These are phyloP conservation scores for Fistulifera pelliculosa DNA, from an alignment of 108 stramenopile species.

Conservation along the genomic window DNA sequence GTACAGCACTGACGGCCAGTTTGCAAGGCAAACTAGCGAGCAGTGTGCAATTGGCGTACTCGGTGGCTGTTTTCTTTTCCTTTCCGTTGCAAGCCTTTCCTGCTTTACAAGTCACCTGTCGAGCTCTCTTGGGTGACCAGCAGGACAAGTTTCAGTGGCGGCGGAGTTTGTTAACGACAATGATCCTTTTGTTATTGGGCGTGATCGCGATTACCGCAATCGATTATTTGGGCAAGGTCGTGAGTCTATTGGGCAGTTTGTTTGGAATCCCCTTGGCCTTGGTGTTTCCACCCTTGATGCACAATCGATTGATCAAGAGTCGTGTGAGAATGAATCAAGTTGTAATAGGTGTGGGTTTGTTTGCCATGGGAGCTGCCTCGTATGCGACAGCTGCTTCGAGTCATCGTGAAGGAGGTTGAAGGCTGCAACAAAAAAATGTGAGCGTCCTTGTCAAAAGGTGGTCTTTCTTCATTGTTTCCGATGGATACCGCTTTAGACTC, in stretches of 20 bases:
- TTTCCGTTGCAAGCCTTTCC: constrained; percentile 76
- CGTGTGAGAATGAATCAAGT: constrained; percentile 18
- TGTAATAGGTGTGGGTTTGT: constrained; percentile 33
- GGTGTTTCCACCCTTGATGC: constrained; percentile 57
- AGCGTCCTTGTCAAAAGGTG: too few relatives aligned
- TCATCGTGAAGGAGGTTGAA: not conserved
- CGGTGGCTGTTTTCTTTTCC: constrained; percentile 57
- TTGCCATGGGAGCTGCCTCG: constrained; percentile 43
- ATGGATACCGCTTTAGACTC: too few relatives aligned
- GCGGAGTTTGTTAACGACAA: constrained; percentile 33
- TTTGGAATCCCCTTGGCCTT: constrained; percentile 65
- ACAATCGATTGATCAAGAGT: constrained; percentile 32
- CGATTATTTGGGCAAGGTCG: constrained; percentile 59
- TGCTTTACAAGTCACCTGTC: constrained; percentile 49
- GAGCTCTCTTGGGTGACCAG: constrained; percentile 17
- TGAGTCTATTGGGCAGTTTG: constrained; percentile 48
- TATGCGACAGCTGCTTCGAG: constrained; percentile 33
- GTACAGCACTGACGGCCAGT: constrained; percentile 56
- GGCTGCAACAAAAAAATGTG: too few relatives aligned
- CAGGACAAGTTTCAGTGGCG: constrained; percentile 8
- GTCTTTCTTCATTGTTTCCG: too few relatives aligned
- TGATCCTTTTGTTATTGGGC: constrained; percentile 34
- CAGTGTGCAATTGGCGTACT: constrained; percentile 58
- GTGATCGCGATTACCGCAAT: constrained; percentile 35
- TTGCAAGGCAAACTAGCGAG: constrained; percentile 45